Evolutionary conservation across 2,329 filamentous ascomycete genomes (phyloP), one percentile per base, ranked within the genome.

Genomic region (Colletotrichum trifolii): DNA sequence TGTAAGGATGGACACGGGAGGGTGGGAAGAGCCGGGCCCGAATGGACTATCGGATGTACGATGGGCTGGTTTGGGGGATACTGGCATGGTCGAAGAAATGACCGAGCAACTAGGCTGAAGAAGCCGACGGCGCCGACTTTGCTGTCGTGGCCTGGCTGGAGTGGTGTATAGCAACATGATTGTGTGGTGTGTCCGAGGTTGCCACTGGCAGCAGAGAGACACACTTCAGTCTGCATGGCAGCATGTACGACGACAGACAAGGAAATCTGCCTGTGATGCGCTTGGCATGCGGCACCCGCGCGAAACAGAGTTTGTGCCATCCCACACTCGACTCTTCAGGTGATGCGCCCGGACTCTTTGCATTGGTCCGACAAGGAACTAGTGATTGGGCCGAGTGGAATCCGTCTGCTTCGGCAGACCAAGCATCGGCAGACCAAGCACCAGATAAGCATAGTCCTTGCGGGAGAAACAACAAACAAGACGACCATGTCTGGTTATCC

Each of bases 221-320:
- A 25, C 25, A 25, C 25, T 25, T 5, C 4, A 1, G 10, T 17
- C 17, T 46, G 17, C 47, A 49, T 64, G 57, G 40, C 52, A 48
- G 49, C 25, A 45, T 54, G 64, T 54, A 66, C 42, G 45, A 64
- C 43, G 54, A 66, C 64, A 9, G 60, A 64, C 42, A 54, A 15
- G 59, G 60, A 50, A 58, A 59, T 64, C 53, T 59, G 60, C 60
- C 50, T 66, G 60, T 66, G 64, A 66, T 46, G 54, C 38, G 42
- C 64, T 64, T 66, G 64, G 64, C 64, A 43, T 25, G 64, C 64
- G 60, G 64, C 60, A 66, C 45, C 64, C 45, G 64, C 64, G 64
- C 59, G n/a, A 66, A 66, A 58, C 48, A 64, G 54, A 66, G 54
- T 63, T 59, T 50, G 54, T 53, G 33, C 39, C 46, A 61, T 65